Percentiles rank a stretch among this genome's conserved stretches.
Conservation (phyloP, 345 rosid species). For the Aegle marmelos region DNA sequence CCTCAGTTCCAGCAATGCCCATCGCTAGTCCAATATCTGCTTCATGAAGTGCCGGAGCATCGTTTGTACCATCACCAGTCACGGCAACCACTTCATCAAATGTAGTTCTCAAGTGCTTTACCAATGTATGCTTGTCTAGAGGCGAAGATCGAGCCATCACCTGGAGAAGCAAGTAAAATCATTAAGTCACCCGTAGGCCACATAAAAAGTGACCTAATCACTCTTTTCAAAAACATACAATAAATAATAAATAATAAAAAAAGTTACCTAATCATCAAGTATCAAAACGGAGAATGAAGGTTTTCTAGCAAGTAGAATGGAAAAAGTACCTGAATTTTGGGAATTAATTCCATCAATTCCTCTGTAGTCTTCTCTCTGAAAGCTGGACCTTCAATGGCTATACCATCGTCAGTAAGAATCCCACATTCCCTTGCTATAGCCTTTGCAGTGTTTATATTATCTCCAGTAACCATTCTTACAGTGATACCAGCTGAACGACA, state of each 20-base stretch:
- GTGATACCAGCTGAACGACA: constrained; percentile 90
- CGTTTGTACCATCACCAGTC: constrained; percentile 96
- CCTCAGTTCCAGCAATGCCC: constrained; percentile 99
- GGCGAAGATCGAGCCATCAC: constrained; percentile 99
- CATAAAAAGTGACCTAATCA: constrained; percentile 2
- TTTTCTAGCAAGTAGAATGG: background rate
- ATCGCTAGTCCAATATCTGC: constrained; percentile 96
- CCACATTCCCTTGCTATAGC: constrained; percentile 97
- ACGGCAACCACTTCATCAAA: constrained; percentile 88
- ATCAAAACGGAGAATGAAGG: background rate
- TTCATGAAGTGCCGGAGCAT: constrained; percentile 96
- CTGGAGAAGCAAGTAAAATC: constrained; percentile 32
- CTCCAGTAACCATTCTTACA: constrained; percentile 97
- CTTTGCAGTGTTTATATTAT: constrained; percentile 86
- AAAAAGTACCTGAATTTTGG: constrained; percentile 75
- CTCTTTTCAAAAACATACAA: too few relatives aligned
- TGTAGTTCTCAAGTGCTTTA: constrained; percentile 76
- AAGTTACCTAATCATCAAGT: background rate
- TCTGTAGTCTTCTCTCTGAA: constrained; percentile 79
- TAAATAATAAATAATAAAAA: too few relatives aligned
- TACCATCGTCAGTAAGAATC: constrained; percentile 77
- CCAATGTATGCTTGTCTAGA: constrained; percentile 84
- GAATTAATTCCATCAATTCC: constrained; percentile 66
- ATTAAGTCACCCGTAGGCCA: background rate
- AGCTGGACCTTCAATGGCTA: constrained; percentile 88